These are phyloP conservation scores for Phialophora expanda DNA, from an alignment of 2,329 filamentous ascomycete species.

Conservation along the genomic window DNA sequence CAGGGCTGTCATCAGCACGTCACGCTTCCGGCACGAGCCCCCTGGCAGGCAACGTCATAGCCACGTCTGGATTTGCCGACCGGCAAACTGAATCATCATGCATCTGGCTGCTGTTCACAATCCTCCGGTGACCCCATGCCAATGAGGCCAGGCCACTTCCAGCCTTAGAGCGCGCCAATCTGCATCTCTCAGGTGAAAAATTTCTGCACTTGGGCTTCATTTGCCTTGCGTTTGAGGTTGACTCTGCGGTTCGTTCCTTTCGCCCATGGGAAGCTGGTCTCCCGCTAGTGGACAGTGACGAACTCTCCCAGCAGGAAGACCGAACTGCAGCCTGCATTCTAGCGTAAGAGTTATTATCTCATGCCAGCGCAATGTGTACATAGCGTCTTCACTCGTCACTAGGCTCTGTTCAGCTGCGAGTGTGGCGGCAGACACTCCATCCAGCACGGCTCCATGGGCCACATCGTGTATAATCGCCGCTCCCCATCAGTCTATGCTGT, in stretches of 20 bases:
- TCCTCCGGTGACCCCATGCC: conserved; percentile 13
- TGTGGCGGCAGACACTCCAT: not conserved
- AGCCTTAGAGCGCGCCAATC: not conserved
- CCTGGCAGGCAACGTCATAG: not conserved
- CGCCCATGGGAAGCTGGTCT: not conserved
- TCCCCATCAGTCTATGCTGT: not conserved
- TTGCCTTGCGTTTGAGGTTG: not conserved
- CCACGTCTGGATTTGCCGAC: not conserved
- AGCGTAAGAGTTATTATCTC: not conserved
- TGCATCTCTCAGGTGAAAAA: not conserved
- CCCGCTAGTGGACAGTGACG: not conserved
- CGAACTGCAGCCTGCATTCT: conserved; percentile 3
- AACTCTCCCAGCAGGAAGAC: not conserved
- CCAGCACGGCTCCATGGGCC: not conserved
- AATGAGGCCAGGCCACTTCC: not conserved
- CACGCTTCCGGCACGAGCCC: not conserved
- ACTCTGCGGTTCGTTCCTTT: not conserved
- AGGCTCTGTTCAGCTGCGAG: not conserved
- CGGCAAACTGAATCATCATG: not conserved
- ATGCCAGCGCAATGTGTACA: not conserved
- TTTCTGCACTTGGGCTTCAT: conserved; percentile 3
- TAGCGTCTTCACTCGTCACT: not conserved
- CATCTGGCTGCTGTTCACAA: not conserved
- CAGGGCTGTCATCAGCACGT: not conserved
- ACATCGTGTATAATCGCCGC: not conserved